phyloP scores from a whole-genome alignment of 2,329 filamentous ascomycete genomes.

The Penicillium sp. region DNA sequence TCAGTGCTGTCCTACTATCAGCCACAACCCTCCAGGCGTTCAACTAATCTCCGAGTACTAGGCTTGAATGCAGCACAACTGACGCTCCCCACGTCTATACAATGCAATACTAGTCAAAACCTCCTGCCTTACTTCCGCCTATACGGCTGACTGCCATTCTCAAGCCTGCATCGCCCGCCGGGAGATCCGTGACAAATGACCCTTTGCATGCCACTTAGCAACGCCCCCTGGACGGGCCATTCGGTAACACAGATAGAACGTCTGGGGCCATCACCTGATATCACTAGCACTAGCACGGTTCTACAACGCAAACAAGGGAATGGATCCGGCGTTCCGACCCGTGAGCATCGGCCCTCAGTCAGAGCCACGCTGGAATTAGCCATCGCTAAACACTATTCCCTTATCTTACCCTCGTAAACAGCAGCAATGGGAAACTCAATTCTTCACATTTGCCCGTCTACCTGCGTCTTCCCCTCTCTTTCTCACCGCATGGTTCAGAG shows the following conservation, averaged over 20 bases:
- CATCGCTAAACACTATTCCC: background rate
- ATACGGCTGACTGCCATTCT: conserved; percentile 6
- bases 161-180: conserved; percentile 12
- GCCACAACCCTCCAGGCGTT: conserved; percentile 15
- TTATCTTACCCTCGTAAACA: background rate
- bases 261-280: background rate
- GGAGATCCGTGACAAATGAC: conserved; percentile 15
- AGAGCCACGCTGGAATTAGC: background rate
- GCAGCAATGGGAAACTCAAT: conserved; percentile 19
- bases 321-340: conserved; percentile 18
- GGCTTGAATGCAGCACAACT: conserved; percentile 1
- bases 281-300: background rate
- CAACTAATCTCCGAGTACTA: conserved; percentile 5
- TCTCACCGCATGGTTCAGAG: conserved; percentile 19
- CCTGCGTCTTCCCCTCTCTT: conserved; percentile 2
- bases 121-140: background rate
- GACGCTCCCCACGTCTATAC: background rate
- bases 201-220: conserved; percentile 8
- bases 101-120: background rate
- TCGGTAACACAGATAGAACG: conserved; percentile 9
- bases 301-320: background rate
- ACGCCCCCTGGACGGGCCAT: conserved; percentile 8
- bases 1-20: conserved; percentile 5
- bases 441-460: conserved; percentile 3
- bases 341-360: background rate